Evolutionary conservation across 1,284 basidiomycete species (phyloP).

Genomic region (Ustilago bromivora): DNA sequence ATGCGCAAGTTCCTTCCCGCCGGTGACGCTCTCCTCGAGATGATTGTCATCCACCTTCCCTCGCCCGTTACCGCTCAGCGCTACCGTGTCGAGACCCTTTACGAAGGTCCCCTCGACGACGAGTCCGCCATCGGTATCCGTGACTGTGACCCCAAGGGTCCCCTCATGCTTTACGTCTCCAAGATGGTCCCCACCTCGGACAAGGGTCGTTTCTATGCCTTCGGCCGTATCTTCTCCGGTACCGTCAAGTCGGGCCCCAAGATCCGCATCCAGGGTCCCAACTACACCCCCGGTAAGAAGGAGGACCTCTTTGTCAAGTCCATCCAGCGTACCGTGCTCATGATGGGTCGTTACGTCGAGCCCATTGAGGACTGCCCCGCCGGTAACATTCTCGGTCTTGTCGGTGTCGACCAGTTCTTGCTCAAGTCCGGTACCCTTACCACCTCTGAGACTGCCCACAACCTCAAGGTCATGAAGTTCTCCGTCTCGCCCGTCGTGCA

Average conservation of each 20-base stretch:
- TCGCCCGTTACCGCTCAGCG: conserved; percentile 96
- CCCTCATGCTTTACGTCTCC: conserved; percentile 98
- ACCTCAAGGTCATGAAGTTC: conserved; percentile 98
- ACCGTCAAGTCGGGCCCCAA: conserved; percentile 97
- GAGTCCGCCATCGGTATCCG: conserved; percentile 98
- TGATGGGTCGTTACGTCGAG: conserved; percentile 99
- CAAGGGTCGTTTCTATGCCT: conserved; percentile 99
- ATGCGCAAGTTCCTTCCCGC: conserved; percentile 99
- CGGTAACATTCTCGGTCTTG: conserved; percentile 98
- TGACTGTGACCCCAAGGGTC: conserved; percentile 96
- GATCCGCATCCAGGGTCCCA: conserved; percentile 99
- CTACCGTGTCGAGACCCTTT: conserved; percentile 99
- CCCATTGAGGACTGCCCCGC: conserved; percentile 99
- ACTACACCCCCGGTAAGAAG: conserved; percentile 99
- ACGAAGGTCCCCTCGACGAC: conserved; percentile 99
- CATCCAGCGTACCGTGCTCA: conserved; percentile 97
- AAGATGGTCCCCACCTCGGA: conserved; percentile 99
- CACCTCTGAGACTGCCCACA: conserved; percentile 97
- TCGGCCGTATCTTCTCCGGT: conserved; percentile 99
- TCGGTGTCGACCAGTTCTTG: conserved; percentile 99
- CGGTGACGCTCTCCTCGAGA: conserved; percentile 97
- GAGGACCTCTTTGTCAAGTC: conserved; percentile 98
- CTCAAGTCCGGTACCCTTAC: conserved; percentile 97
- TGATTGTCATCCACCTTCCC: conserved; percentile 96
- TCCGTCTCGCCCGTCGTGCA: conserved; percentile 97